Conservation (phyloP, 345 rosid genomes). For the Reutealis trisperma region DNA sequence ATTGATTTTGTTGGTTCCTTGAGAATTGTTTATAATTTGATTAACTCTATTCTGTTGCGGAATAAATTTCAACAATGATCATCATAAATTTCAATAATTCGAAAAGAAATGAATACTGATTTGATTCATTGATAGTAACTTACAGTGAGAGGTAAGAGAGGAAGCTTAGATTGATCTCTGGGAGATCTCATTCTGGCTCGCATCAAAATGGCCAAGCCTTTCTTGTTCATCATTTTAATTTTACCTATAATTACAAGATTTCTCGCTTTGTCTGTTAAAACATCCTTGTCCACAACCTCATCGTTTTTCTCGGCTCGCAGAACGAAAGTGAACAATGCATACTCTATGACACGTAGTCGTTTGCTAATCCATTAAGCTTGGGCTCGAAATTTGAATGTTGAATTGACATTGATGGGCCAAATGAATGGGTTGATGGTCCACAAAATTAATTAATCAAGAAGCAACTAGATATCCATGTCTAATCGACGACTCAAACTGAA, state of each 20-base stretch:
- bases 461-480: no score
- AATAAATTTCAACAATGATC: neutral
- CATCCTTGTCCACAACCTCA: neutral
- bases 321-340: neutral
- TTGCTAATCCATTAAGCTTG: no score
- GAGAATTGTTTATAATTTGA: constrained; percentile 34
- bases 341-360: neutral
- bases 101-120: neutral
- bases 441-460: no score
- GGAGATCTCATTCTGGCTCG: constrained; percentile 68
- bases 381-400: no score
- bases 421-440: no score
- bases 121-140: constrained; percentile 12
- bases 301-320: neutral
- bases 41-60: constrained; percentile 37
- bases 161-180: constrained; percentile 38
- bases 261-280: neutral
- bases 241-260: neutral
- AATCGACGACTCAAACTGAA: no score
- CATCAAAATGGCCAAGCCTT: constrained; percentile 61
- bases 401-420: no score
- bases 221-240: constrained; percentile 59
- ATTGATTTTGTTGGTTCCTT: constrained; percentile 26
- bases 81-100: neutral
- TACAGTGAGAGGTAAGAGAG: constrained; percentile 58